Evolutionary conservation across 495 filamentous ascomycete species (phyloP), one percentile per base, ranked within the genome.

Genomic region (Aspergillus campestris): DNA sequence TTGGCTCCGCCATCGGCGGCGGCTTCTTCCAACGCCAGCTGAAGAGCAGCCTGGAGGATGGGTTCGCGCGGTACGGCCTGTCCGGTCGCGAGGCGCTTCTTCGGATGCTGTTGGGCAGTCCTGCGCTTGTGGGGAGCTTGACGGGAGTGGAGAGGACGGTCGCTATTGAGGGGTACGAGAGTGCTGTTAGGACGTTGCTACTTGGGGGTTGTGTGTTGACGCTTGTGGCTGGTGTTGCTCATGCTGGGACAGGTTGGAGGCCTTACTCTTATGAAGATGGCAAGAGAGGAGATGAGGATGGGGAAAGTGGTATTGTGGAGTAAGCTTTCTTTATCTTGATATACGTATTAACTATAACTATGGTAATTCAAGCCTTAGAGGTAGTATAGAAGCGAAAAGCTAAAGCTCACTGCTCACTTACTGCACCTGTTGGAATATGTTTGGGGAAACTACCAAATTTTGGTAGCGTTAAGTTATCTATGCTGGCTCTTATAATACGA

Each of bases 1-100:
- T 89, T 49, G 86, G 86, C 1, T 82, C 81, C 10, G 80, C 84
- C 0, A 82, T 87, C 13, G 86, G 86, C 6, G 86, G 86, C 1
- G 86, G 86, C 0, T 69, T 87, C 29, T 91, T 89, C 56, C 65
- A 70, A 8, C 73, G 86, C 3, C 65, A 76, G 6, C 56, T 89
- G 34, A 71, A 75, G n/a, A 54, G 40, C 1, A 59, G 67, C 1
- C 62, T 91, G 0, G 70, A 74, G 31, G 55, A 59, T 0, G 81
- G 83, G 0, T 87, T 89, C 50, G 55, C 55, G 5, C 67, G 77
- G 5, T 72, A 71, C 15, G 73, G 65, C 0, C 41, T 80, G 27
- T 56, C 57, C 15, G 61, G 74, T 10, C 54, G 56, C 15, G 65
- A 72, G 18, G 72, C 79, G 15, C 61, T 89, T 11, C 71, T 89